Evolutionary conservation across 306 rosid species (phyloP).

Genomic region (Lotus japonicus): DNA sequence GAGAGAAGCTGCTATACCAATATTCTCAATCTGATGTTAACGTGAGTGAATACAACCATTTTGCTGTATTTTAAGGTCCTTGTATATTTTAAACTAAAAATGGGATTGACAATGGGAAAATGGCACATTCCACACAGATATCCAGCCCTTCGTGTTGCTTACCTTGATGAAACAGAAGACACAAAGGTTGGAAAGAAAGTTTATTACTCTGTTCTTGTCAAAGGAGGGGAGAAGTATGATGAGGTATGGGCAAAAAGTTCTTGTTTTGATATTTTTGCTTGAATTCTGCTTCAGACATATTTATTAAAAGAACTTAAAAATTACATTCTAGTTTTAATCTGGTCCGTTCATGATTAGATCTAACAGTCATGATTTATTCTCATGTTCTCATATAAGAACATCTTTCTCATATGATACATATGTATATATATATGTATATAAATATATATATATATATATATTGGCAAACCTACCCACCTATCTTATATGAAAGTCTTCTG

Average conservation of each 20-base stretch:
- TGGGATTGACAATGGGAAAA: slow-evolving; percentile 22
- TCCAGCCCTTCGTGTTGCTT: slow-evolving; percentile 85
- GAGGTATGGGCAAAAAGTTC: slow-evolving; percentile 53
- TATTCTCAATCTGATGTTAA: slow-evolving; percentile 77
- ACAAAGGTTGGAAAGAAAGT: slow-evolving; percentile 40
- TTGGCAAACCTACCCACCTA: no score
- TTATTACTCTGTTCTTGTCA: slow-evolving; percentile 83
- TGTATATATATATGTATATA: no score
- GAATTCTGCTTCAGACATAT: background rate
- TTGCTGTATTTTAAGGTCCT: slow-evolving; percentile 6
- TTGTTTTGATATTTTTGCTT: slow-evolving; percentile 8
- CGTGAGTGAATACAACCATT: slow-evolving; percentile 47
- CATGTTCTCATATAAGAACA: no score
- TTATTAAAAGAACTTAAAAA: background rate
- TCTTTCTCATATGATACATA: no score
- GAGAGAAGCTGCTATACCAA: slow-evolving; percentile 54
- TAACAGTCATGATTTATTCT: no score
- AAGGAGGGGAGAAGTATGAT: slow-evolving; percentile 88
- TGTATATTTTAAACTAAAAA: slow-evolving; percentile 2
- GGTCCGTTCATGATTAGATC: no score
- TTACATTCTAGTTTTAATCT: background rate
- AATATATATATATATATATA: no score
- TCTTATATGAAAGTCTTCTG: no score
- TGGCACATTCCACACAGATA: slow-evolving; percentile 41
- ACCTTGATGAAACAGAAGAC: slow-evolving; percentile 77